A percentile compares a stretch with the other conserved stretches of the same genome.
Conservation (phyloP, 495 filamentous ascomycete species). For the Beverwykella pulmonaria region DNA sequence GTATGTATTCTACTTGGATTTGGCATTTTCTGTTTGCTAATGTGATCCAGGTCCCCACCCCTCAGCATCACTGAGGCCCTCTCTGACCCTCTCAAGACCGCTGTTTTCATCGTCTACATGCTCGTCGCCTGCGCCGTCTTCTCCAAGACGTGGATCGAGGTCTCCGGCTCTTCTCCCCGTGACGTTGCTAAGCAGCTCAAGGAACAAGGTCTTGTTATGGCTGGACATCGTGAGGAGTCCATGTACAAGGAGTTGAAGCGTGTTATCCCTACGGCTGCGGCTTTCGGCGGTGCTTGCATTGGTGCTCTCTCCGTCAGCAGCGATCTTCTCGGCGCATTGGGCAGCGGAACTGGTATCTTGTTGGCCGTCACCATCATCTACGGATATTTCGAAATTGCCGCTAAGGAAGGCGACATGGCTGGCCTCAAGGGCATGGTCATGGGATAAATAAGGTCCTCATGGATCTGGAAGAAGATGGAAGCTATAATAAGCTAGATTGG, state of each 20-base stretch:
- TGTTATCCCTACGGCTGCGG: slow-evolving; percentile 96
- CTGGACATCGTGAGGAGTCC: slow-evolving; percentile 97
- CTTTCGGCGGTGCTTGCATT: slow-evolving; percentile 99
- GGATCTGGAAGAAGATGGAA: neutral
- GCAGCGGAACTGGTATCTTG: slow-evolving; percentile 95
- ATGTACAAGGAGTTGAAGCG: slow-evolving; percentile 99
- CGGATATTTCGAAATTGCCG: slow-evolving; percentile 98
- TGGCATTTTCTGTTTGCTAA: slow-evolving; percentile 10
- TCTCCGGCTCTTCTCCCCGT: slow-evolving; percentile 93
- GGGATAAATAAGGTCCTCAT: slow-evolving; percentile 31
- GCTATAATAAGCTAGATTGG: neutral
- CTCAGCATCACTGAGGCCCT: slow-evolving; percentile 96
- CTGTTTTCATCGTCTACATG: slow-evolving; percentile 96
- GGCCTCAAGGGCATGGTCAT: slow-evolving; percentile 86
- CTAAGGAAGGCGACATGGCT: slow-evolving; percentile 93
- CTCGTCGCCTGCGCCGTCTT: slow-evolving; percentile 95
- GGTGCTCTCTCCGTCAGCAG: slow-evolving; percentile 93
- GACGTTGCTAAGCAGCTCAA: slow-evolving; percentile 99
- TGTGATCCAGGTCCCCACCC: slow-evolving; percentile 67
- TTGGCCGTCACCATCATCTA: slow-evolving; percentile 99
- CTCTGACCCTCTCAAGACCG: slow-evolving; percentile 94
- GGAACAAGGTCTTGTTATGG: slow-evolving; percentile 99
- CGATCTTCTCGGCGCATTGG: slow-evolving; percentile 94
- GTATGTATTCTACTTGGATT: slow-evolving; percentile 42
- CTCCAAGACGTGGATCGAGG: slow-evolving; percentile 99